Evolutionary conservation across 2,329 filamentous ascomycete genomes (phyloP).

Genomic region (Lasiodiplodia theobromae): DNA sequence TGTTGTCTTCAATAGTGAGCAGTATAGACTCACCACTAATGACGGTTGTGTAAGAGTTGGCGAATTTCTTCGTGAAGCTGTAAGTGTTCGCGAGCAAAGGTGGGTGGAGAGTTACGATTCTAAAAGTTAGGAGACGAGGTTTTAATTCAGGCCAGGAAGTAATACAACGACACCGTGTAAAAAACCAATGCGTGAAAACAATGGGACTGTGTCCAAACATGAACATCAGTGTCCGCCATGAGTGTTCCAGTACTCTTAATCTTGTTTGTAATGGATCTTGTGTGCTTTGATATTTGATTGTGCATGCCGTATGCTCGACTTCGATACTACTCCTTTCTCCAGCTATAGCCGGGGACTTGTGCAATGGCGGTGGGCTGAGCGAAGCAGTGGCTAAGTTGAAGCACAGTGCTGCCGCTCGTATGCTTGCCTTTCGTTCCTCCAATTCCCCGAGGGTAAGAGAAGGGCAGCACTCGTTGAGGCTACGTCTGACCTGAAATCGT

Average conservation of each 20-base stretch:
- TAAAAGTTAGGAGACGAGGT: not conserved
- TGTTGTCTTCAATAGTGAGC: not conserved
- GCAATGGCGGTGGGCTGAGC: not conserved
- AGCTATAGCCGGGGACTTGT: not conserved
- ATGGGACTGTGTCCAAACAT: not conserved
- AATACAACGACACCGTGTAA: not conserved
- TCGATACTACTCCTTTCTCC: not conserved
- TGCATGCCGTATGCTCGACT: not conserved
- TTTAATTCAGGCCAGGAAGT: not conserved
- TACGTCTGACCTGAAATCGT: not conserved
- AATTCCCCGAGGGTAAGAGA: not conserved
- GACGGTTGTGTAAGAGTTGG: not conserved
- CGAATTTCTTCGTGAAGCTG: not conserved
- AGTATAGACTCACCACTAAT: too few relatives aligned
- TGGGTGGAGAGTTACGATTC: not conserved
- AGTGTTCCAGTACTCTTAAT: not conserved
- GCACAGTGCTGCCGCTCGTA: not conserved
- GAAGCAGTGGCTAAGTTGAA: not conserved
- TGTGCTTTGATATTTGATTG: not conserved
- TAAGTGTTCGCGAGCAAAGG: not conserved
- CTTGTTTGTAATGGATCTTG: not conserved
- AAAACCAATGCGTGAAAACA: not conserved
- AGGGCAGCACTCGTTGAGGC: not conserved
- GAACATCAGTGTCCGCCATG: not conserved
- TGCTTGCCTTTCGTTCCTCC: not conserved